phyloP scores from a whole-genome alignment of 768 basidiomycete species.

The Russula earlei region DNA sequence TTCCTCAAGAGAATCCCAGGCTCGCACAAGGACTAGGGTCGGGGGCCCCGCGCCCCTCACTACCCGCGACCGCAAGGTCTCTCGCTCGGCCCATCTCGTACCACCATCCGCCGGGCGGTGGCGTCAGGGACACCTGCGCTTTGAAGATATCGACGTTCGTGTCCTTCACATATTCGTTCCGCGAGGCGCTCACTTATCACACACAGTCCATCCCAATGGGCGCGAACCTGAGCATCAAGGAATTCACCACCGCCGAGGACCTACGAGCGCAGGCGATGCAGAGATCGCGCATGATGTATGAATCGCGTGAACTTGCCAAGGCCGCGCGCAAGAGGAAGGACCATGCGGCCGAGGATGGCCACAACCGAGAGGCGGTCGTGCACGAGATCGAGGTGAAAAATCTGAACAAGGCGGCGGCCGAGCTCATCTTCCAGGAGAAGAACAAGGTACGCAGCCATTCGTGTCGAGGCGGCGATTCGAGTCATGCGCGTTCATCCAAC shows the following conservation, averaged over 20 bases:
- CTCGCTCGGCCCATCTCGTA: not conserved
- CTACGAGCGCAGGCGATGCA: not conserved
- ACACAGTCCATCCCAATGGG: not conserved
- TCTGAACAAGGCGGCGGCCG: not conserved
- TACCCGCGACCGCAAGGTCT: not conserved
- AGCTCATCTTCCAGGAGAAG: not conserved
- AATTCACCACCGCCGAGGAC: not conserved
- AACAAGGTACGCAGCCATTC: not conserved
- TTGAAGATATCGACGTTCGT: not conserved
- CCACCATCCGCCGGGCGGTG: not conserved
- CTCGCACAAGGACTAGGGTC: not conserved
- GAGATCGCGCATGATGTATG: not conserved
- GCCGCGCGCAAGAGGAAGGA: not conserved
- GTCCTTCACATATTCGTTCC: too few species aligned
- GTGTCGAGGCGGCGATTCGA: not conserved
- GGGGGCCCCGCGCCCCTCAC: not conserved
- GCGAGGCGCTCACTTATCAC: not conserved
- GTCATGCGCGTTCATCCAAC: not conserved
- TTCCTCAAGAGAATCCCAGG: not conserved
- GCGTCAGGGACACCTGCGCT: not conserved
- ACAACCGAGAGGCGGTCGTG: not conserved
- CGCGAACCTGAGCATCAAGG: not conserved
- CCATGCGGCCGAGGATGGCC: not conserved
- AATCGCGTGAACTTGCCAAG: not conserved
- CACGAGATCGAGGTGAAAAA: not conserved